Base-by-base conservation (phyloP, 257 asterid species). In the Solanum sejunctum region DNA sequence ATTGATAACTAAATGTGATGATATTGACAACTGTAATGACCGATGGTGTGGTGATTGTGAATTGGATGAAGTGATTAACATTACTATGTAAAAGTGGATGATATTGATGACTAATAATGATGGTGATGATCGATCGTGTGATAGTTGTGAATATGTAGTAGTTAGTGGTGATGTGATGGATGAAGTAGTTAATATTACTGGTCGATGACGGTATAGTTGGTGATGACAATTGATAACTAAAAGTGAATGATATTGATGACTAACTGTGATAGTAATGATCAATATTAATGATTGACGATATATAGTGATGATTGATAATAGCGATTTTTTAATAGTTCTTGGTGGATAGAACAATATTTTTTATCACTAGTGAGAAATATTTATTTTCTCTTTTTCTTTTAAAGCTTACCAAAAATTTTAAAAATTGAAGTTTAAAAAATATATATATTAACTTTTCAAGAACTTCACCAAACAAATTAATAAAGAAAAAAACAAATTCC, bases 131-230 rank as follows among this genome's bases (percentile, higher is more conserved):
- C 3, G 10, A 12, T 28, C 0, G 1, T 28, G 12, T 28, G 6
- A 0, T 64, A 3, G 3, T 28, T 0, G 1, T 13, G 7, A 28
- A 64, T 63, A 12, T 0, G 7, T 63, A 26, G 11, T 12, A 4
- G 15, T 0, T 61, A 61, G 39, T 61, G 17, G 3, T 21, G 69
- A 21, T 21, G 15, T 21, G 17, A 3, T 11, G 41, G 41, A 36
- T 61, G 17, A 1, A 21, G 69, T 61, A 1, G 1, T 21, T 61
- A 61, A 23, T 0, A 61, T 5, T 63, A 23, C 2, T 12, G 10
- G 0, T 61, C 12, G 0, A 12, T 63, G 70, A 0, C 21, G 17
- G 16, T 60, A 36, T 32, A n/a, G 26, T 61, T 23, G 4, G 39
- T 23, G 17, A 23, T 61, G 7, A 0, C 39, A 12, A 5, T 6